Conservation (phyloP, 768 basidiomycete genomes). For the Russula brevipes region DNA sequence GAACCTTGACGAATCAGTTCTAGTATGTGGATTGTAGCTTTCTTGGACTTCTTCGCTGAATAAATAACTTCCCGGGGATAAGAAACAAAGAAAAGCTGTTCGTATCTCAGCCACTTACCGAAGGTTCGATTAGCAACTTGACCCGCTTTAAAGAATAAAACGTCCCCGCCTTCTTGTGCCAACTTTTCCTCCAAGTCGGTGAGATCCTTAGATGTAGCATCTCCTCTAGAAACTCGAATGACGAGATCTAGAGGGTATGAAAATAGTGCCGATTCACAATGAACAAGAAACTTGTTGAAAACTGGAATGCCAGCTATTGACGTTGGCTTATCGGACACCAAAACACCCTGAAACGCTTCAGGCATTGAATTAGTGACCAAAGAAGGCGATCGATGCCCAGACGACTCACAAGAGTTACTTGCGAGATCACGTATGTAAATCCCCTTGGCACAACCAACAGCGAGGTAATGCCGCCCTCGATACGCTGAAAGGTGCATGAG, state of each 20-base stretch:
- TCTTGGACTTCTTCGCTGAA: neutral
- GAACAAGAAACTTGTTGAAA: neutral
- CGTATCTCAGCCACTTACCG: neutral
- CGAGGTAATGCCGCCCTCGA: neutral
- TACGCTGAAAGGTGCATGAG: neutral
- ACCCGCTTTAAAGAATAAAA: conserved; percentile 2
- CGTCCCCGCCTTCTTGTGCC: neutral
- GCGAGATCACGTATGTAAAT: neutral
- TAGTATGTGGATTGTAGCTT: neutral
- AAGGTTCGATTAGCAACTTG: neutral
- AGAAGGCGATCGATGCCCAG: neutral
- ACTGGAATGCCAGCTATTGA: neutral
- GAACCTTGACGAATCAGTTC: neutral
- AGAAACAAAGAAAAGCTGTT: neutral
- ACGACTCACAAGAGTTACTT: neutral
- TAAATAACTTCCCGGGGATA: conserved; percentile 1
- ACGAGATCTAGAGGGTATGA: neutral
- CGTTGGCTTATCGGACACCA: neutral
- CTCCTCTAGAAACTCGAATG: neutral
- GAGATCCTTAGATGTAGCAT: neutral
- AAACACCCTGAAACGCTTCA: neutral
- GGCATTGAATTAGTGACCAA: neutral
- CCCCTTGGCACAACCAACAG: neutral
- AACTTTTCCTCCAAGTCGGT: neutral
- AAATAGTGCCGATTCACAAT: neutral